A percentile compares a stretch with the other conserved stretches of the same genome.
Conservation (phyloP, 225 moss, liverwort and hornwort species). For the Anthoceros angustus region DNA sequence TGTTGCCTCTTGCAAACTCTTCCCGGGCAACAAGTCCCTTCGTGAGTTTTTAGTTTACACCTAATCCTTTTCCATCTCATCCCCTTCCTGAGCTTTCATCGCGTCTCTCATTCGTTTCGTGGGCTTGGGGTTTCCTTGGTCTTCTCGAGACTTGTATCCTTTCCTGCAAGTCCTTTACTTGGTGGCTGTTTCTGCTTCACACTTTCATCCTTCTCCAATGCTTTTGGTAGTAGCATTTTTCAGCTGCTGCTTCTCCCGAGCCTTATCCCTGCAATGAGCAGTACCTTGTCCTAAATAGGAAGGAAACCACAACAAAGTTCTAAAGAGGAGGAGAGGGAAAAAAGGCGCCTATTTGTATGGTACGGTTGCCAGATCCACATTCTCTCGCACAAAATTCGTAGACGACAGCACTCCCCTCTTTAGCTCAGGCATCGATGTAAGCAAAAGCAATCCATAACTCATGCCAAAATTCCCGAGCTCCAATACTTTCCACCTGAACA, state of each 20-base stretch:
- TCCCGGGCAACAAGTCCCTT: constrained; percentile 62
- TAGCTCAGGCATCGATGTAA: constrained; percentile 93
- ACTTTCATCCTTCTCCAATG: too few relatives aligned
- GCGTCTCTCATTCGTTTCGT: constrained; percentile 31
- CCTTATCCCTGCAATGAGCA: constrained; percentile 90
- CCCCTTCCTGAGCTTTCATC: constrained; percentile 62
- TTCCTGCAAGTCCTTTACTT: background rate
- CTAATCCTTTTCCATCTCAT: constrained; percentile 87
- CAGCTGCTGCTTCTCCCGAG: constrained; percentile 77
- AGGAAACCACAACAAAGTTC: background rate
- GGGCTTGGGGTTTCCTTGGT: constrained; percentile 4
- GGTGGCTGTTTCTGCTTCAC: too few relatives aligned
- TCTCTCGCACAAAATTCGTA: constrained; percentile 45
- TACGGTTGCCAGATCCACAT: constrained; percentile 46
- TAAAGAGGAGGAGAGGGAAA: background rate
- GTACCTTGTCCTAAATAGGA: too few relatives aligned
- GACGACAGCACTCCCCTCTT: constrained; percentile 69
- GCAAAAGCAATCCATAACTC: constrained; percentile 83
- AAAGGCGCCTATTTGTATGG: constrained; percentile 44
- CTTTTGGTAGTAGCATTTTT: constrained; percentile 45
- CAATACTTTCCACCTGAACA: constrained; percentile 90
- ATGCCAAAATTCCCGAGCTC: constrained; percentile 81
- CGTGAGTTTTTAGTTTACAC: constrained; percentile 62
- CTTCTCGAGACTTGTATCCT: constrained; percentile 4
- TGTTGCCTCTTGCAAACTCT: constrained; percentile 46